Conservation (phyloP, 495 filamentous ascomycete species). For the Penicillium flavigenum region DNA sequence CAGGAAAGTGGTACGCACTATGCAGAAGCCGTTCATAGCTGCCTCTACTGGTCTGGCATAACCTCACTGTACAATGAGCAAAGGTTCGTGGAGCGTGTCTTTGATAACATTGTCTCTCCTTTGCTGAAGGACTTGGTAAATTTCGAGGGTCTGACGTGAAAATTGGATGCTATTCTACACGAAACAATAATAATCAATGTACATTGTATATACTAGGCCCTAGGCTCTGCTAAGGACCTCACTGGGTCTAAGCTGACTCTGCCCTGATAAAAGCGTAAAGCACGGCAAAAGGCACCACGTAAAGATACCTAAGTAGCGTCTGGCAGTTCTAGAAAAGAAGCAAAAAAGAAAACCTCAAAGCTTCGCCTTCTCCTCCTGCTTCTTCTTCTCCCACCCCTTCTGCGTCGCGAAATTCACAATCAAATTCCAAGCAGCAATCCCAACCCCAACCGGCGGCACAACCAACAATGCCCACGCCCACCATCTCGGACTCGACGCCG, state of each 20-base stretch:
- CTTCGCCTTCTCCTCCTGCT: slow-evolving; percentile 65
- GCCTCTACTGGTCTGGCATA: slow-evolving; percentile 28
- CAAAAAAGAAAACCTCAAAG: slow-evolving; percentile 42
- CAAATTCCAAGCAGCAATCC: slow-evolving; percentile 63
- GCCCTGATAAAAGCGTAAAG: neutral
- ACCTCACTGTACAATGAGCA: slow-evolving; percentile 15
- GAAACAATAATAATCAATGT: neutral
- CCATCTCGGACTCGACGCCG: slow-evolving; percentile 65
- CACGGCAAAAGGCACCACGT: neutral
- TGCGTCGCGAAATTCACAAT: slow-evolving; percentile 65
- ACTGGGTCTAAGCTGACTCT: neutral
- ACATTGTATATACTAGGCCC: neutral
- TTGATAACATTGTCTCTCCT: slow-evolving; percentile 19
- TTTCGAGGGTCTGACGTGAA: slow-evolving; percentile 12
- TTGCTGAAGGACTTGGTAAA: slow-evolving; percentile 20
- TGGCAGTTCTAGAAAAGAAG: neutral
- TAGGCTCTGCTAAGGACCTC: neutral
- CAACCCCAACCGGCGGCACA: slow-evolving; percentile 68
- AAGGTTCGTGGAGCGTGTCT: slow-evolving; percentile 17
- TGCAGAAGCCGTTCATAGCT: slow-evolving; percentile 35
- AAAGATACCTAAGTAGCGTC: neutral
- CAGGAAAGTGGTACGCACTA: slow-evolving; percentile 33
- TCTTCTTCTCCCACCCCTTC: slow-evolving; percentile 66
- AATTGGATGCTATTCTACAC: neutral
- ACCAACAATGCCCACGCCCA: slow-evolving; percentile 75